Conservation (phyloP, 2,329 filamentous ascomycete species). For the Dichotomopilus funicola region DNA sequence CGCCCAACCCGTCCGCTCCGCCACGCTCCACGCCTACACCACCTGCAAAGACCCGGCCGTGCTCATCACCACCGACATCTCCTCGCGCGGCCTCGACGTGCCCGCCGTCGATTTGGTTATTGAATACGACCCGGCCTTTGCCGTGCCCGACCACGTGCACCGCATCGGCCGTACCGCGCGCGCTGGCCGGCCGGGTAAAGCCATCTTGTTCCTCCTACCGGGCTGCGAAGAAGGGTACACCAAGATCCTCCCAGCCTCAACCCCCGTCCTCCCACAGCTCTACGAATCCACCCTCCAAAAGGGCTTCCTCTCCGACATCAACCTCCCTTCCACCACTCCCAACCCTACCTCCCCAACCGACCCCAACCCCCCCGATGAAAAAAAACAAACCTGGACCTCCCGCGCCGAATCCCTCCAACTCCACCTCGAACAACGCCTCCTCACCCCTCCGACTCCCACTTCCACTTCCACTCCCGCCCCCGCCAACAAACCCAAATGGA, state of each 20-base stretch:
- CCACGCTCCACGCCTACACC: slow-evolving; percentile 76
- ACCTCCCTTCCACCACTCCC: slow-evolving; percentile 48
- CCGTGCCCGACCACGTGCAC: slow-evolving; percentile 87
- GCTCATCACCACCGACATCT: slow-evolving; percentile 90
- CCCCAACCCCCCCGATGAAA: slow-evolving; percentile 42
- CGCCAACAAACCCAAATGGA: slow-evolving; percentile 3
- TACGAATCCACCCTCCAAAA: slow-evolving; percentile 56
- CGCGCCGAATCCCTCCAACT: slow-evolving; percentile 52
- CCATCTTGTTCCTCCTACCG: slow-evolving; percentile 82
- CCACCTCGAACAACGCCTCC: slow-evolving; percentile 53
- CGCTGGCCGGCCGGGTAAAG: slow-evolving; percentile 80
- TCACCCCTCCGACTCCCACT: slow-evolving; percentile 27
- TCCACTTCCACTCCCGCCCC: slow-evolving; percentile 7
- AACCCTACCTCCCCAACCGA: slow-evolving; percentile 28
- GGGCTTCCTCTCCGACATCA: slow-evolving; percentile 54
- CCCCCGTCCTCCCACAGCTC: slow-evolving; percentile 42
- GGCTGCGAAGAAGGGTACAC: slow-evolving; percentile 91
- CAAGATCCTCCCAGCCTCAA: slow-evolving; percentile 53
- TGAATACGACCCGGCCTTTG: slow-evolving; percentile 94
- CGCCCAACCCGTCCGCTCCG: slow-evolving; percentile 77
- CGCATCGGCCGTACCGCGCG: slow-evolving; percentile 91
- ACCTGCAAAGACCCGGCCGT: slow-evolving; percentile 68
- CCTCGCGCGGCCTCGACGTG: slow-evolving; percentile 89
- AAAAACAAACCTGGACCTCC: slow-evolving; percentile 38
- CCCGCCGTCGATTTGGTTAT: slow-evolving; percentile 92